Conservation (phyloP, 352 stramenopile genomes). For the Phytophthora cactorum region DNA sequence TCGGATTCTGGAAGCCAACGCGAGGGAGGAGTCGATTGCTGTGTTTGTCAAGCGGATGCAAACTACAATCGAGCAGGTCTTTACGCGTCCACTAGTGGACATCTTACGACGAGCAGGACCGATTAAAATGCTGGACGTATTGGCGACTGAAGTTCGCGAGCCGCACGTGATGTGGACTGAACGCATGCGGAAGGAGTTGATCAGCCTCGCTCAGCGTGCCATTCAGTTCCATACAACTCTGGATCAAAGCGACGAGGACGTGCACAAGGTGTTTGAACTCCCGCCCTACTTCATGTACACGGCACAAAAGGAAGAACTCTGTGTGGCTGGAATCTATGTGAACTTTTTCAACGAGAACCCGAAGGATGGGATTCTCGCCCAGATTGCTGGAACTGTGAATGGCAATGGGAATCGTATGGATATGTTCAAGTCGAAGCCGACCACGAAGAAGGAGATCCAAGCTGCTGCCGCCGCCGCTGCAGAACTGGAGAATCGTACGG, state of each 20-base stretch:
- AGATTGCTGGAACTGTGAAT: constrained; percentile 79
- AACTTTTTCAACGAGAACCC: constrained; percentile 91
- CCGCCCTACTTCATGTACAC: constrained; percentile 79
- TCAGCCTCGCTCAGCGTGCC: constrained; percentile 65
- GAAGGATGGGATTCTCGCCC: constrained; percentile 69
- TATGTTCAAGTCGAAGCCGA: constrained; percentile 38
- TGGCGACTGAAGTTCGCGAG: constrained; percentile 76
- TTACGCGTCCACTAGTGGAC: constrained; percentile 79
- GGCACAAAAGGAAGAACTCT: constrained; percentile 85
- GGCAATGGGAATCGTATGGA: constrained; percentile 32
- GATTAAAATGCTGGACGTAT: constrained; percentile 72
- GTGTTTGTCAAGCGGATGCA: constrained; percentile 86
- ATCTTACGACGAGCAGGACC: constrained; percentile 68
- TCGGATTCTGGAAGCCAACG: constrained; percentile 69
- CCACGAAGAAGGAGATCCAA: constrained; percentile 48
- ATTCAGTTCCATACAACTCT: constrained; percentile 76
- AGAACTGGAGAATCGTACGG: constrained; percentile 51
- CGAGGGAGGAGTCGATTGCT: constrained; percentile 75
- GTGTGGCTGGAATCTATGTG: constrained; percentile 87
- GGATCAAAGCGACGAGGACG: constrained; percentile 58
- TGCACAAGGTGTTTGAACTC: constrained; percentile 81
- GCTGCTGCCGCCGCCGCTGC: constrained; percentile 37
- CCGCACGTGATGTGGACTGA: constrained; percentile 90
- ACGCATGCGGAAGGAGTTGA: constrained; percentile 81
- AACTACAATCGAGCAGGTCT: constrained; percentile 83